Conservation (phyloP, 2,329 filamentous ascomycete species). For the Ampelomyces quisqualis region DNA sequence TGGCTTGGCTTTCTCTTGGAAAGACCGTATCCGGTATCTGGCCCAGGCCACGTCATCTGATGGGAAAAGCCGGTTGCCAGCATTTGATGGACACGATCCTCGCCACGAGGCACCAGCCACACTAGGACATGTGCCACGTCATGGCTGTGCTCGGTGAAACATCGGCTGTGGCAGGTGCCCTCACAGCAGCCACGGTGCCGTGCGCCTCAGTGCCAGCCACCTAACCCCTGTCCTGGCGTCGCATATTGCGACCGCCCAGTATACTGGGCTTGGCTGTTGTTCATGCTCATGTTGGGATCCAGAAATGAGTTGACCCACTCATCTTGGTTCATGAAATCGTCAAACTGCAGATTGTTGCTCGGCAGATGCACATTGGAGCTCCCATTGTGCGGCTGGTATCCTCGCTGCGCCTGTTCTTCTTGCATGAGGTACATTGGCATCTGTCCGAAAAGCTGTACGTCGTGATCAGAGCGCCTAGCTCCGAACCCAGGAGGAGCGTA, state of each 20-base stretch:
- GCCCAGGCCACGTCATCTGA: slow-evolving; percentile 1
- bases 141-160: not conserved
- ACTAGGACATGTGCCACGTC: not conserved
- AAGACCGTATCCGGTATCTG: not conserved
- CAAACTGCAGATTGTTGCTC: slow-evolving; percentile 35
- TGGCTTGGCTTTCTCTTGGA: slow-evolving; percentile 3
- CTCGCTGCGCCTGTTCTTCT: slow-evolving; percentile 32
- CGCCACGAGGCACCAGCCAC: slow-evolving; percentile 7
- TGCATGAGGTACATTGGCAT: slow-evolving; percentile 71
- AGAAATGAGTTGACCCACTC: slow-evolving; percentile 46
- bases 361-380: slow-evolving; percentile 25
- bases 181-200: too few relatives aligned
- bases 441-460: slow-evolving; percentile 70
- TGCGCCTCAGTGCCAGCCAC: slow-evolving; percentile 19
- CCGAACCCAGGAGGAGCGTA: slow-evolving; percentile 25
- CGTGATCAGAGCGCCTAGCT: slow-evolving; percentile 34
- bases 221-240: slow-evolving; percentile 22
- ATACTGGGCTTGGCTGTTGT: slow-evolving; percentile 23
- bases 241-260: slow-evolving; percentile 19
- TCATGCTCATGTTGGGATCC: slow-evolving; percentile 37
- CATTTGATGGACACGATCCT: slow-evolving; percentile 3
- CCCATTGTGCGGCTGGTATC: slow-evolving; percentile 29
- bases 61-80: not conserved
- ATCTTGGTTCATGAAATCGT: slow-evolving; percentile 43
- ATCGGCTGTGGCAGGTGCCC: not conserved